phyloP scores from a whole-genome alignment of 345 rosid species.

The Eutrema japonicum region DNA sequence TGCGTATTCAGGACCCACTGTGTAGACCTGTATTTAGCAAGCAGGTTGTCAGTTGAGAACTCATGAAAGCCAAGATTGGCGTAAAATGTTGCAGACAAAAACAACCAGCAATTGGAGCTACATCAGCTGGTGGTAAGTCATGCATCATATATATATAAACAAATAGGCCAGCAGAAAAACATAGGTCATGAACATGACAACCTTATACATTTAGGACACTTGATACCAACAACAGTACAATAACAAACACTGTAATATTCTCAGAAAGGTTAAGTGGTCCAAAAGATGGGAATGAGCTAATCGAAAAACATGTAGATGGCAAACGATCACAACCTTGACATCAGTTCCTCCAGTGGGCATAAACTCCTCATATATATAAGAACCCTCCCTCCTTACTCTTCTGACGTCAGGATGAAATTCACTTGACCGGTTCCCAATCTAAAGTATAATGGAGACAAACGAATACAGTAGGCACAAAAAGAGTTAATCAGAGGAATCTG shows the following conservation, averaged over 20 bases:
- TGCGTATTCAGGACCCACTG: constrained; percentile 99
- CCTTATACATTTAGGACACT: constrained; percentile 8
- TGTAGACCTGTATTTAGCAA: constrained; percentile 73
- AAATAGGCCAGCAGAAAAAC: background rate
- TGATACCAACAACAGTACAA: constrained; percentile 19
- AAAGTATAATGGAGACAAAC: constrained; percentile 19
- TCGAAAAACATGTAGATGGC: constrained; percentile 17
- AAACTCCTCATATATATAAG: constrained; percentile 99
- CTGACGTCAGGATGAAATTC: constrained; percentile 98
- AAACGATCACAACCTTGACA: constrained; percentile 72
- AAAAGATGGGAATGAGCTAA: constrained; percentile 20
- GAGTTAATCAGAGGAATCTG: constrained; percentile 12
- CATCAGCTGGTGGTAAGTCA: constrained; percentile 17
- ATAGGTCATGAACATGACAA: constrained; percentile 9
- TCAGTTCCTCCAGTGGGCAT: constrained; percentile 99
- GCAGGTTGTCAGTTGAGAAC: constrained; percentile 30
- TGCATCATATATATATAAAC: constrained; percentile 9
- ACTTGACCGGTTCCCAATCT: constrained; percentile 98
- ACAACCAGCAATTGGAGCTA: constrained; percentile 10
- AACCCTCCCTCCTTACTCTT: constrained; percentile 97
- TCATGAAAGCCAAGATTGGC: constrained; percentile 26
- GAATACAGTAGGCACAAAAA: background rate
- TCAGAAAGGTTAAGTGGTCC: background rate
- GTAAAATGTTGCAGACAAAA: background rate
- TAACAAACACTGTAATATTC: constrained; percentile 10